These are phyloP conservation scores for Neurospora sp. DNA, from an alignment of 495 filamentous ascomycete genomes.

Conservation along the genomic window DNA sequence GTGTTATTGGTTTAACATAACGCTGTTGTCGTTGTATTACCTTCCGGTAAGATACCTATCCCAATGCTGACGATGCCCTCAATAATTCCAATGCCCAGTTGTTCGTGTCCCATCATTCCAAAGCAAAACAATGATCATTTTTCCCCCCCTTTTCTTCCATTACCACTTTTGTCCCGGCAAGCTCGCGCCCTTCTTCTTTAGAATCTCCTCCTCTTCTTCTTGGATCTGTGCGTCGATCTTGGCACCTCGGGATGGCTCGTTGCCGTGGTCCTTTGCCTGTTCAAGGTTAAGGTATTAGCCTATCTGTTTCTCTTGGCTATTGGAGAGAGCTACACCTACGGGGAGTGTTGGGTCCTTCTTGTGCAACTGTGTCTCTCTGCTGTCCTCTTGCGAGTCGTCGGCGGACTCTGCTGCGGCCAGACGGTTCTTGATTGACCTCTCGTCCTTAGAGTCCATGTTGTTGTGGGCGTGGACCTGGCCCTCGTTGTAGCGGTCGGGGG, in stretches of 20 bases:
- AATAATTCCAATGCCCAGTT: background rate
- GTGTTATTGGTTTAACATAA: background rate
- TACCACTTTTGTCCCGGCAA: conserved; percentile 11
- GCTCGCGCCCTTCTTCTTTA: conserved; percentile 50
- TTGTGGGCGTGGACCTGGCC: conserved; percentile 56
- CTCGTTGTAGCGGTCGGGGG: conserved; percentile 50
- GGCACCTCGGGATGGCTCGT: conserved; percentile 61
- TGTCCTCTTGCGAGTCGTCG: conserved; percentile 20
- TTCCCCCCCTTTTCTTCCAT: background rate
- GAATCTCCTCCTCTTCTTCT: conserved; percentile 55
- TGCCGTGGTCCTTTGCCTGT: conserved; percentile 61
- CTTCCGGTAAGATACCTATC: background rate
- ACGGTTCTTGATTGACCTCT: conserved; percentile 70
- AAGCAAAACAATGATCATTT: background rate
- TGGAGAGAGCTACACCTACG: conserved; percentile 34
- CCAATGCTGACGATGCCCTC: background rate
- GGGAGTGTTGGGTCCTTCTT: conserved; percentile 61
- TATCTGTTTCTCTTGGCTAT: background rate
- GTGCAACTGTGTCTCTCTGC: conserved; percentile 44
- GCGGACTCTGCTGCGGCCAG: conserved; percentile 50
- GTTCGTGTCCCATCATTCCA: background rate
- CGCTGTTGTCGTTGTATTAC: background rate
- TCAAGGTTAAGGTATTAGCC: conserved; percentile 2
- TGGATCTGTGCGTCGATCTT: conserved; percentile 61
- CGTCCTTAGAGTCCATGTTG: conserved; percentile 68